Evolutionary conservation across 2,329 filamentous ascomycete genomes (phyloP), one percentile per base, ranked within the genome.

Genomic region (Sporothrix sp.): DNA sequence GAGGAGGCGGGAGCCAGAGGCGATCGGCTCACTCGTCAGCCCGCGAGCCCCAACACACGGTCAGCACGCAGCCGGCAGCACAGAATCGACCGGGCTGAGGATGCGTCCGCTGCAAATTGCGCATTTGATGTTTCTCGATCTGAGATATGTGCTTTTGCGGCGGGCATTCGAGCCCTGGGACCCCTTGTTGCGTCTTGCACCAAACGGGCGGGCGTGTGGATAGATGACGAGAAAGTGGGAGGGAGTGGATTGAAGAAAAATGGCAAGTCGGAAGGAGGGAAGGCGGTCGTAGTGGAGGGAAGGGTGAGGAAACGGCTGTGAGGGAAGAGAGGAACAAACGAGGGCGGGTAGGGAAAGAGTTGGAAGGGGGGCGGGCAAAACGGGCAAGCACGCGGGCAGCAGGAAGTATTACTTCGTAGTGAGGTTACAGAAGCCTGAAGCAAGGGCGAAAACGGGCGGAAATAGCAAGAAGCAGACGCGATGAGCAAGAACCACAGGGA

Each of bases 151-250:
- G 23, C 14, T 47, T 46, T 44, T 40, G 35, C 32, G 30, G 32
- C 25, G 28, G 50, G 38, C 38, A 38, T 52, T 43, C 32, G 21
- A 39, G 39, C 46, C 46, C 42, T 42, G 30, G 35, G 32, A 42
- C 47, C 51, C 51, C 51, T 53, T 53, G 51, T 50, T 50, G 46
- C 28, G 46, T 46, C 40, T 53, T 46, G 51, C 51, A 53, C 51
- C 51, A 53, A 53, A 55, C 38, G 49, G 54, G 48, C 48, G 50
- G 54, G 54, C 49, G 54, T 56, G 54, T 56, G 54, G 50, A 52
- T 56, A 56, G 54, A 54, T 56, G 54, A 55, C 37, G 52, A 54
- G 54, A 55, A 53, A 45, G 54, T 52, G 52, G 54, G 54, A 56
- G 54, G 52, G 54, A 54, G 54, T 56, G 43, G 51, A 52, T 52